Conservation (phyloP, 2,329 filamentous ascomycete species). For the Hypoxylon sp. region DNA sequence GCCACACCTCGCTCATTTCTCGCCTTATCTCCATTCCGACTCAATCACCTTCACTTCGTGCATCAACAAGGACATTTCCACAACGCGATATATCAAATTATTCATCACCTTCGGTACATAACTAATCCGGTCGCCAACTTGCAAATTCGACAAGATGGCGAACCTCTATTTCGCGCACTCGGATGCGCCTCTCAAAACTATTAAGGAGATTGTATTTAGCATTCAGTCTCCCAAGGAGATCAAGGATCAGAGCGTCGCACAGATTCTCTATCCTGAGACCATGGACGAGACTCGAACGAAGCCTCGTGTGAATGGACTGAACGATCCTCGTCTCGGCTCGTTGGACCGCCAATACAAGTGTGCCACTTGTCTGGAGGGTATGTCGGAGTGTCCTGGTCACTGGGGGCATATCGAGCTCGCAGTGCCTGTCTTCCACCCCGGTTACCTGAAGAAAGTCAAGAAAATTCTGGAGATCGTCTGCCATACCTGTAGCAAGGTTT, state of each 20-base stretch:
- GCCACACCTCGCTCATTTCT: conserved; percentile 31
- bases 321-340: conserved; percentile 94
- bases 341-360: conserved; percentile 97
- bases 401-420: conserved; percentile 99
- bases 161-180: conserved; percentile 92
- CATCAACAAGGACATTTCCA: conserved; percentile 5
- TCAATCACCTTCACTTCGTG: conserved; percentile 14
- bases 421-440: conserved; percentile 92
- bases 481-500: conserved; percentile 98
- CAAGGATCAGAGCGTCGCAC: conserved; percentile 97
- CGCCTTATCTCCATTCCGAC: conserved; percentile 26
- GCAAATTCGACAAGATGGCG: conserved; percentile 76
- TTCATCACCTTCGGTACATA: neutral
- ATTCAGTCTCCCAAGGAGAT: conserved; percentile 98
- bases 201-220: conserved; percentile 99
- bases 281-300: conserved; percentile 97
- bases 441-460: conserved; percentile 99
- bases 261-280: conserved; percentile 98
- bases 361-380: conserved; percentile 94
- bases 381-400: conserved; percentile 96
- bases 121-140: neutral
- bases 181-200: conserved; percentile 94
- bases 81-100: conserved; percentile 2
- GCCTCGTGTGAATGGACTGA: conserved; percentile 91
- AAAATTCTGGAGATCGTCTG: conserved; percentile 99